These are phyloP conservation scores for Phytophthora melonis DNA, from an alignment of 352 stramenopile species.

Conservation along the genomic window DNA sequence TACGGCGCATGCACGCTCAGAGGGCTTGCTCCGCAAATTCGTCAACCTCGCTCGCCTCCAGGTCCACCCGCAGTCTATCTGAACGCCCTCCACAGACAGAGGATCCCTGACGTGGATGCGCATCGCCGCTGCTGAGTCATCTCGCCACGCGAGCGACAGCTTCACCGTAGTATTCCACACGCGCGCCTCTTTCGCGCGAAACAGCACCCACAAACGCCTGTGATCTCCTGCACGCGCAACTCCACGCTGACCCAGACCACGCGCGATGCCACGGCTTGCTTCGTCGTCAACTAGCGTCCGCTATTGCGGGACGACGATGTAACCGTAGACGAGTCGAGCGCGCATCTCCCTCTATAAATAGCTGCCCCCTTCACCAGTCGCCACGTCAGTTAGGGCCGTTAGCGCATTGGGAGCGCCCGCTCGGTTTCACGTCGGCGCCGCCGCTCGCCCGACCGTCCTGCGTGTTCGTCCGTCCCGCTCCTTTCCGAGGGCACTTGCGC, in stretches of 20 bases:
- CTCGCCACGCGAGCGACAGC: background rate
- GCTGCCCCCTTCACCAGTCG: background rate
- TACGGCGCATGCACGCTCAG: slow-evolving; percentile 4
- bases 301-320: background rate
- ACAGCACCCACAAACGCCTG: background rate
- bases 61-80: background rate
- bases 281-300: background rate
- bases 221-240: background rate
- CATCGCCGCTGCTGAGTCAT: background rate
- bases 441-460: background rate
- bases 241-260: background rate
- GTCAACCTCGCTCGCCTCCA: background rate
- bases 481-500: slow-evolving; percentile 42
- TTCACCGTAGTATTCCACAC: background rate
- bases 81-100: background rate
- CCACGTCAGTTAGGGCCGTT: background rate
- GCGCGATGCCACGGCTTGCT: background rate
- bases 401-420: background rate
- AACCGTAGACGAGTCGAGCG: slow-evolving; percentile 22
- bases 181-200: background rate
- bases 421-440: background rate
- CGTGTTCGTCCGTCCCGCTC: background rate
- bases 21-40: slow-evolving; percentile 3
- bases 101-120: background rate
- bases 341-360: slow-evolving; percentile 11